A percentile compares a stretch with the other conserved stretches of the same genome.
Evolutionary conservation across 139 green algal genomes (phyloP).

Genomic region (Picochlorum sp.): DNA sequence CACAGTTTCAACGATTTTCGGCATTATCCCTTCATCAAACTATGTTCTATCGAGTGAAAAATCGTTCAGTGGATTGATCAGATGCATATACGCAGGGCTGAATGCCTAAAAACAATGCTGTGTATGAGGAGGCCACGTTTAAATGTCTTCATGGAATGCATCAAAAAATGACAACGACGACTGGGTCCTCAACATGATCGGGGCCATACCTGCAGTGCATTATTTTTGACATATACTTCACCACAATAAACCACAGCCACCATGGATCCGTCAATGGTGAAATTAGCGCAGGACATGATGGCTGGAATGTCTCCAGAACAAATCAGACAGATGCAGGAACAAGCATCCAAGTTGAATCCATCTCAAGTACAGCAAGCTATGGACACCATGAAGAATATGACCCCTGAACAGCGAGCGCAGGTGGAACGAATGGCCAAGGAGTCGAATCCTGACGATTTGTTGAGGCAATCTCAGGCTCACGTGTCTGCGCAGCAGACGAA

Average conservation of each 20-base stretch:
- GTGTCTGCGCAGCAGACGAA: neutral
- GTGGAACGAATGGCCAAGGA: slow-evolving; percentile 1
- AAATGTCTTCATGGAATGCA: too few relatives aligned
- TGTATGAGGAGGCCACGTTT: too few relatives aligned
- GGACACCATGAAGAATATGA: slow-evolving; percentile 11
- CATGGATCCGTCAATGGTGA: slow-evolving; percentile 28
- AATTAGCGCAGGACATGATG: slow-evolving; percentile 31
- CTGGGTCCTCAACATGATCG: too few relatives aligned
- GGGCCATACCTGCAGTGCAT: too few relatives aligned
- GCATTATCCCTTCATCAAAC: too few relatives aligned
- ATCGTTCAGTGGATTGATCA: too few relatives aligned
- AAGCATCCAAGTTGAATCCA: slow-evolving; percentile 23
- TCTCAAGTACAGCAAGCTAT: slow-evolving; percentile 29
- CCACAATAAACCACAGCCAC: slow-evolving; percentile 6
- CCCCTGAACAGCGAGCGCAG: slow-evolving; percentile 10
- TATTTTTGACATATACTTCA: too few relatives aligned
- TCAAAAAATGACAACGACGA: too few relatives aligned
- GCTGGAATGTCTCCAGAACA: slow-evolving; percentile 36
- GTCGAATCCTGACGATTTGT: slow-evolving; percentile 14
- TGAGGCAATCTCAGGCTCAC: neutral
- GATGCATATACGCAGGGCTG: too few relatives aligned
- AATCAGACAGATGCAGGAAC: slow-evolving; percentile 27
- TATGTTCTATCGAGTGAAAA: too few relatives aligned
- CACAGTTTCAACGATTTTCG: too few relatives aligned
- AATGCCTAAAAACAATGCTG: too few relatives aligned